Evolutionary conservation across 2,329 filamentous ascomycete species (phyloP).

Genomic region (Clathrospora elynae): DNA sequence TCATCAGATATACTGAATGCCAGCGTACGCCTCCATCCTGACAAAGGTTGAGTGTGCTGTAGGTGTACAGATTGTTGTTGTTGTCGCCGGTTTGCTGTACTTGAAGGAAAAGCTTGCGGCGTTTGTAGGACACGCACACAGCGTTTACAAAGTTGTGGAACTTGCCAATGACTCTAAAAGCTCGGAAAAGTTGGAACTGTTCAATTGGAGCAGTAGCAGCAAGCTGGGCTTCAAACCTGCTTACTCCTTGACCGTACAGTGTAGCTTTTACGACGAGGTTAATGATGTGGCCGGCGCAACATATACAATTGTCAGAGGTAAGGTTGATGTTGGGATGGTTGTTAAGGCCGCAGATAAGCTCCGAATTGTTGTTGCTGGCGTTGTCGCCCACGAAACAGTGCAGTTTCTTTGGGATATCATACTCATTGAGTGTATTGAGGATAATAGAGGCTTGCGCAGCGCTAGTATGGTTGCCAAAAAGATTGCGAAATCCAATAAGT

Average conservation of each 20-base stretch:
- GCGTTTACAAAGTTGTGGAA: constrained; percentile 11
- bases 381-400: constrained; percentile 9
- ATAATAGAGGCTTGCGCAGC: constrained; percentile 4
- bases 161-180: constrained; percentile 4
- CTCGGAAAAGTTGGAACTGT: neutral
- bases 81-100: neutral
- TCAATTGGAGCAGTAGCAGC: neutral
- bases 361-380: constrained; percentile 7
- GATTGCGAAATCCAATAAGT: constrained; percentile 8
- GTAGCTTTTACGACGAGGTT: constrained; percentile 6
- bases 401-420: constrained; percentile 4
- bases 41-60: constrained; percentile 1
- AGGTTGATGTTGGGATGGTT: neutral
- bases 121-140: constrained; percentile 4
- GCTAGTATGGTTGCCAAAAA: constrained; percentile 7
- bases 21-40: constrained; percentile 12
- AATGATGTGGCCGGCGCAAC: constrained; percentile 3
- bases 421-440: constrained; percentile 1
- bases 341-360: constrained; percentile 4
- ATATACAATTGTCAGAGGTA: neutral
- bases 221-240: constrained; percentile 1
- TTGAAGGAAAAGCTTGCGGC: constrained; percentile 2
- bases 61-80: neutral
- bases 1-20: constrained; percentile 13
- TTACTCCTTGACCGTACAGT: constrained; percentile 8